phyloP scores from a whole-genome alignment of 1,284 basidiomycete genomes.

The Wallemia hederae region DNA sequence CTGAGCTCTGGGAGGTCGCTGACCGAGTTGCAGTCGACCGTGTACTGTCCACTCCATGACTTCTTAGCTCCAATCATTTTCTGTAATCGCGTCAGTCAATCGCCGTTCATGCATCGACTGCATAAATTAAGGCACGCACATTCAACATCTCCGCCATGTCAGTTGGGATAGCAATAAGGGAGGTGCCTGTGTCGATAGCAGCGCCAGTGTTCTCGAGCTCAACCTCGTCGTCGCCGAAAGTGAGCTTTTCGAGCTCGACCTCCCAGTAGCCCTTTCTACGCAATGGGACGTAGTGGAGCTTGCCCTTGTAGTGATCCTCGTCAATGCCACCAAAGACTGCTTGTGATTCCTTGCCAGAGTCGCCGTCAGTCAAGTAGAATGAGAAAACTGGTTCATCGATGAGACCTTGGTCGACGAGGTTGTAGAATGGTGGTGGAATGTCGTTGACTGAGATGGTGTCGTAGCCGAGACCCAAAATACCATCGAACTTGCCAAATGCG shows the following conservation, averaged over 20 bases:
- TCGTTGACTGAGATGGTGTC: constrained; percentile 88
- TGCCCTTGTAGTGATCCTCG: constrained; percentile 41
- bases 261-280: constrained; percentile 97
- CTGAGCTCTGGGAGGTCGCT: constrained; percentile 55
- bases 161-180: constrained; percentile 31
- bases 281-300: constrained; percentile 64
- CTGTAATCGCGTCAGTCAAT: constrained; percentile 6
- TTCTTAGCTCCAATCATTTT: constrained; percentile 52
- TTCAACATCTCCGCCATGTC: constrained; percentile 97
- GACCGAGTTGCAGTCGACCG: constrained; percentile 63
- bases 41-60: constrained; percentile 83
- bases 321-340: constrained; percentile 85
- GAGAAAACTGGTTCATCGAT: constrained; percentile 70
- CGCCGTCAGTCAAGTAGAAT: constrained; percentile 71
- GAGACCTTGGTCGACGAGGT: constrained; percentile 58
- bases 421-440: constrained; percentile 83
- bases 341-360: constrained; percentile 39
- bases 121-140: constrained; percentile 18
- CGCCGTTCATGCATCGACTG: background rate
- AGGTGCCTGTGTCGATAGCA: constrained; percentile 73
- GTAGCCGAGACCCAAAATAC: constrained; percentile 81
- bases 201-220: constrained; percentile 75
- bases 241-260: constrained; percentile 62
- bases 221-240: constrained; percentile 54
- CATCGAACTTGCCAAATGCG: constrained; percentile 89